Evolutionary conservation across 1,139 yeast species (phyloP).

Genomic region (Sugiyamaella pinicola): DNA sequence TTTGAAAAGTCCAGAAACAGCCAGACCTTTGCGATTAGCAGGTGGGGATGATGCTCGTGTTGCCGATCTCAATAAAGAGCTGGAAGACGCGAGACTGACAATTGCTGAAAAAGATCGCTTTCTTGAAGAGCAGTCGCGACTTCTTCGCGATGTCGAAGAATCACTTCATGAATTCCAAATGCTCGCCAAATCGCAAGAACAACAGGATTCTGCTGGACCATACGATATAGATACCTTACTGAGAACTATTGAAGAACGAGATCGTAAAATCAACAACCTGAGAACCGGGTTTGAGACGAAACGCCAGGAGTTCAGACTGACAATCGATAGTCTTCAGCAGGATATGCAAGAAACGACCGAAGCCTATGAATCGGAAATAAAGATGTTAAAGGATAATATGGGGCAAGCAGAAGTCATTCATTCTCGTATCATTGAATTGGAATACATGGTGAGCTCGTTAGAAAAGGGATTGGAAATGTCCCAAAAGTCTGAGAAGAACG

Average conservation of each 20-base stretch:
- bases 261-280: conserved; percentile 34
- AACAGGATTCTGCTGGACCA: conserved; percentile 21
- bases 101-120: conserved; percentile 34
- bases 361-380: conserved; percentile 35
- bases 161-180: conserved; percentile 39
- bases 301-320: conserved; percentile 40
- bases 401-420: conserved; percentile 31
- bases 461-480: conserved; percentile 33
- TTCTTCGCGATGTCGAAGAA: conserved; percentile 38
- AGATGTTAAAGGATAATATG: conserved; percentile 32
- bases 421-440: conserved; percentile 30
- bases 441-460: conserved; percentile 32
- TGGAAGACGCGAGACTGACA: conserved; percentile 26
- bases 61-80: conserved; percentile 28
- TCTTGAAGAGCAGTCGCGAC: conserved; percentile 35
- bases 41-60: conserved; percentile 18
- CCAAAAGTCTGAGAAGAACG: conserved; percentile 34
- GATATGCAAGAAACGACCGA: conserved; percentile 38
- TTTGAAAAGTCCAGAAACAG: background rate
- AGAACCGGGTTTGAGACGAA: conserved; percentile 38
- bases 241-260: conserved; percentile 34
- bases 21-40: conserved; percentile 5
- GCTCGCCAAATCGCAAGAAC: conserved; percentile 28
- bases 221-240: conserved; percentile 32
- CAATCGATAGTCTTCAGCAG: conserved; percentile 38